Conservation (phyloP, 2,329 filamentous ascomycete species). For the Phaeosphaeriaceae sp. region DNA sequence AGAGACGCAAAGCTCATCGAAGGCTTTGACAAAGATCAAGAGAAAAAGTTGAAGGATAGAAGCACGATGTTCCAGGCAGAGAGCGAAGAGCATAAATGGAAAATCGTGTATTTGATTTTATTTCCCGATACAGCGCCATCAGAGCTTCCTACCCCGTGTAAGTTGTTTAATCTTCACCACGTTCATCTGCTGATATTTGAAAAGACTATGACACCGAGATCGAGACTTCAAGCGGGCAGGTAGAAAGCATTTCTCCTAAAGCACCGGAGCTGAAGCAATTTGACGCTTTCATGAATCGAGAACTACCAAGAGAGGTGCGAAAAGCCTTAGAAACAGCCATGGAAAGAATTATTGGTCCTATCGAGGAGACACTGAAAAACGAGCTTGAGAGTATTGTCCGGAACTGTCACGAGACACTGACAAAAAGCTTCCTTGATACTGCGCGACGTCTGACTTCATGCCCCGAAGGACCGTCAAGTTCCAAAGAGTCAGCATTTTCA, state of each 20-base stretch:
- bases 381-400: conserved; percentile 9
- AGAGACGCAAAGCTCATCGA: not conserved
- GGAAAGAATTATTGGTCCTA: conserved; percentile 2
- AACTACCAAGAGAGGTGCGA: conserved; percentile 8
- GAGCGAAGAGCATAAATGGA: conserved; percentile 14
- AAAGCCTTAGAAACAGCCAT: conserved; percentile 4
- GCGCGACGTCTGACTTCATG: too few species aligned
- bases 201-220: not conserved
- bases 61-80: conserved; percentile 12
- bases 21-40: conserved; percentile 9
- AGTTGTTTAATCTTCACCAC: not conserved
- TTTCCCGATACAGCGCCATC: conserved; percentile 7
- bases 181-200: not conserved
- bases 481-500: too few species aligned
- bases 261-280: conserved; percentile 4
- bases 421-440: not conserved
- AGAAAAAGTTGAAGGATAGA: conserved; percentile 4
- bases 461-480: too few species aligned
- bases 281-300: conserved; percentile 10
- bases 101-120: conserved; percentile 11
- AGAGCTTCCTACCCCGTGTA: conserved; percentile 8
- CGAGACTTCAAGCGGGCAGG: not conserved
- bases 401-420: conserved; percentile 9
- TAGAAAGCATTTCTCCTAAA: conserved; percentile 3
- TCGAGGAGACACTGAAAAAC: conserved; percentile 12